Evolutionary conservation across 495 filamentous ascomycete species (phyloP).

Genomic region (Podospora tetraspora): DNA sequence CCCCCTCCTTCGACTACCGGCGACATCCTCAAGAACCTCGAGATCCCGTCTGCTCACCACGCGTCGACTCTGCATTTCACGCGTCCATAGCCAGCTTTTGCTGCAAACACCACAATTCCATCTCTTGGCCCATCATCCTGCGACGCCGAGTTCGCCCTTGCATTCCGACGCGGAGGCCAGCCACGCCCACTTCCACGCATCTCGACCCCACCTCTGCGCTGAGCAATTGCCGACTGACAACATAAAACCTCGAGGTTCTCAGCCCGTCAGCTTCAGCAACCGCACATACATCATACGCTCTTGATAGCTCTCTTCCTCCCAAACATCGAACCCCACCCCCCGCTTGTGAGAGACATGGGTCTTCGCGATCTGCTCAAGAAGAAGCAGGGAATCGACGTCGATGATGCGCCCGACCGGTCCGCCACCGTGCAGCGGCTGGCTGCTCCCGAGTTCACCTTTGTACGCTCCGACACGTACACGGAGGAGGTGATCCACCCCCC

Average conservation of each 20-base stretch:
- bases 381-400: constrained; percentile 48
- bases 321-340: no score
- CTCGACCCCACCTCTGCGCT: not conserved
- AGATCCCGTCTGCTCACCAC: not conserved
- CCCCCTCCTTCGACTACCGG: not conserved
- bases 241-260: not conserved
- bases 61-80: not conserved
- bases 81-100: not conserved
- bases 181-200: not conserved
- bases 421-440: constrained; percentile 27
- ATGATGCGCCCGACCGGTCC: constrained; percentile 27
- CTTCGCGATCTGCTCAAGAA: constrained; percentile 70
- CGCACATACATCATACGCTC: not conserved
- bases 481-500: constrained; percentile 72
- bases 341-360: constrained; percentile 54
- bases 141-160: not conserved
- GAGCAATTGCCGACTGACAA: not conserved
- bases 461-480: constrained; percentile 74
- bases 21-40: not conserved
- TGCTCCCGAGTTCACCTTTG: constrained; percentile 72
- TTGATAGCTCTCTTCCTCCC: not conserved
- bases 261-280: not conserved
- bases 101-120: not conserved
- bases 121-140: not conserved
- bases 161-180: not conserved